Base-by-base conservation (phyloP, 1,139 yeast genomes). In the Pichia norvegensis region DNA sequence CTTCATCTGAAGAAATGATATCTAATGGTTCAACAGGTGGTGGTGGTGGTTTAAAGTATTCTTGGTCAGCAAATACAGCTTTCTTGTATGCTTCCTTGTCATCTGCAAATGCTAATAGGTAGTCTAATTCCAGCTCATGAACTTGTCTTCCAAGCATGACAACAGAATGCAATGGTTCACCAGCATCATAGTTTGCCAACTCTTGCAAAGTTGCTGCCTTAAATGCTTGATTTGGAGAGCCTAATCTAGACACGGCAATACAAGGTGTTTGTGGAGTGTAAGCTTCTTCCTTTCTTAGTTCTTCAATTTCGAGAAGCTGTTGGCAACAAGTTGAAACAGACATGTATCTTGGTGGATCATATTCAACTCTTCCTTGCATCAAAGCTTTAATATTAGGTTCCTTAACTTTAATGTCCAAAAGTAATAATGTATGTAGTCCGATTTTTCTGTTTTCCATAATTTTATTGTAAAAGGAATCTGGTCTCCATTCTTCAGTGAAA, bases 341-440 rank as follows among this genome's bases (percentile, higher is more conserved):
- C 98, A 92, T 92, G 67, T 88, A 92, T 63, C 98, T 75, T 44
- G 98, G 98, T 39, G 97, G 97, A 63, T 92, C 98, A 62, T 86
- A 92, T 41, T 90, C 86, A 49, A 83, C 69, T 64, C 95, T 76
- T 1, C 97, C 98, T 52, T 95, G 77, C 42, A 95, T 95, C 83
- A 92, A 78, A 62, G 90, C 92, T 61, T 90, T 95, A 54, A 87
- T 75, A 61, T 95, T 86, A 67, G 92, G 98, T 64, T 92, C 98
- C 64, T 92, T 92, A 47, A 92, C 98, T 65, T 92, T 92, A 63
- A 92, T 92, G 62, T 92, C 98, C 46, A 92, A 72, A 49, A 92
- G 70, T 38, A 92, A 75, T 52, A 92, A 72, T 2, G 98, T 92
- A 63, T 92, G 98, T 56, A 92, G 72, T 3, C 98, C 98, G 43